These are phyloP conservation scores for Parasitella parasitica DNA, from an alignment of 371 early-diverging fungal species.

Conservation along the genomic window DNA sequence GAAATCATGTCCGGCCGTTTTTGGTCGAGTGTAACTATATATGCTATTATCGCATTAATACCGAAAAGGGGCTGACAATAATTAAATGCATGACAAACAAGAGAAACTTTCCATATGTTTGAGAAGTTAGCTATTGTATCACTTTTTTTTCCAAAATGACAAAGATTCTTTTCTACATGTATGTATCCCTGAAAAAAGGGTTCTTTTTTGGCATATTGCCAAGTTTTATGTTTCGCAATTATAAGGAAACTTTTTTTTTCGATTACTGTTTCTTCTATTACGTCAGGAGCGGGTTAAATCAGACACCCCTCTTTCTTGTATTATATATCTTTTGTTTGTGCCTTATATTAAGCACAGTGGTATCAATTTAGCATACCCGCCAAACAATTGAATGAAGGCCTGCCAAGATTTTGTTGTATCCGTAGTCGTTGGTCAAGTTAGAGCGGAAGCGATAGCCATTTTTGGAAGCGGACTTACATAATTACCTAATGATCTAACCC, in stretches of 20 bases:
- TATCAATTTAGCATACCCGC: not conserved
- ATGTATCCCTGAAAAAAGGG: not conserved
- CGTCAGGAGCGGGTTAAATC: not conserved
- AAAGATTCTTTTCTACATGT: not conserved
- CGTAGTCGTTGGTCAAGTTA: not conserved
- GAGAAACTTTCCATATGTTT: not conserved
- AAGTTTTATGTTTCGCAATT: not conserved
- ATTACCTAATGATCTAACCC: not conserved
- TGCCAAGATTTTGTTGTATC: not conserved
- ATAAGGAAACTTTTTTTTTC: not conserved
- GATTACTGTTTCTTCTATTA: not conserved
- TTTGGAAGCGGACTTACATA: not conserved
- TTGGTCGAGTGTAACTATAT: not conserved
- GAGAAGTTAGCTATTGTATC: not conserved
- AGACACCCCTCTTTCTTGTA: not conserved
- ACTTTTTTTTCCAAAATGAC: not conserved
- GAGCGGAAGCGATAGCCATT: not conserved
- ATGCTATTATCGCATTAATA: not conserved
- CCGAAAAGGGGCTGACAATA: not conserved
- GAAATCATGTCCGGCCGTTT: not conserved
- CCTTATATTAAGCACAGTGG: not conserved
- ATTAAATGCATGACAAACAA: not conserved
- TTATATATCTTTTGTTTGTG: not conserved
- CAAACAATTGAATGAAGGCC: not conserved
- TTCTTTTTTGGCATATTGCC: not conserved